Evolutionary conservation across 352 stramenopile species (phyloP).

Genomic region (Thalassiosira delicatula): DNA sequence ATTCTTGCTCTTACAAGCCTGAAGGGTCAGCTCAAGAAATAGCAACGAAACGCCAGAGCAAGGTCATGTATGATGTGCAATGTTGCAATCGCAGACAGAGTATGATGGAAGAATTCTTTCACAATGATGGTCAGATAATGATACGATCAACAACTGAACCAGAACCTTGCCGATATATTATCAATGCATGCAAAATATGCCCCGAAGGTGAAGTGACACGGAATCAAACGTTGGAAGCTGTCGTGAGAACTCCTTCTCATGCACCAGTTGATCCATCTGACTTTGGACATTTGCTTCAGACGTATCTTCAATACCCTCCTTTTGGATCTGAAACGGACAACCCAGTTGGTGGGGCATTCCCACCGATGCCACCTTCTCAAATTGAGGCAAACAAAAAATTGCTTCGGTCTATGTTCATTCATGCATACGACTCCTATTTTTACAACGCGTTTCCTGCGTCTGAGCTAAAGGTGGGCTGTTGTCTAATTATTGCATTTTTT

Average conservation of each 20-base stretch:
- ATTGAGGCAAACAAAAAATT: conserved; percentile 69
- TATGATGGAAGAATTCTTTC: too few relatives aligned
- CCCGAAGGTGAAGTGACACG: neutral
- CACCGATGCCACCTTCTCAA: conserved; percentile 67
- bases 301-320: conserved; percentile 42
- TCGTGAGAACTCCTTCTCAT: neutral
- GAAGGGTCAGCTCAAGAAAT: too few relatives aligned
- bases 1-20: too few relatives aligned
- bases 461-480: too few relatives aligned
- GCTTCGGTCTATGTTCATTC: conserved; percentile 76
- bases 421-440: too few relatives aligned
- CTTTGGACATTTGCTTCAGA: conserved; percentile 51
- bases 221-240: neutral
- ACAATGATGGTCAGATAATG: too few relatives aligned
- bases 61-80: conserved; percentile 55
- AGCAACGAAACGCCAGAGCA: conserved; percentile 50
- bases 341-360: conserved; percentile 35
- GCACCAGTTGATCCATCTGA: conserved; percentile 37
- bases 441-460: too few relatives aligned
- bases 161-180: conserved; percentile 49
- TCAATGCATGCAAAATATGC: conserved; percentile 53
- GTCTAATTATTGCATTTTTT: too few relatives aligned
- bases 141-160: too few relatives aligned
- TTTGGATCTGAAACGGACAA: conserved; percentile 7
- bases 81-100: conserved; percentile 56